These are phyloP conservation scores for Sporothrix curviconia DNA, from an alignment of 2,329 filamentous ascomycete genomes.

Conservation along the genomic window DNA sequence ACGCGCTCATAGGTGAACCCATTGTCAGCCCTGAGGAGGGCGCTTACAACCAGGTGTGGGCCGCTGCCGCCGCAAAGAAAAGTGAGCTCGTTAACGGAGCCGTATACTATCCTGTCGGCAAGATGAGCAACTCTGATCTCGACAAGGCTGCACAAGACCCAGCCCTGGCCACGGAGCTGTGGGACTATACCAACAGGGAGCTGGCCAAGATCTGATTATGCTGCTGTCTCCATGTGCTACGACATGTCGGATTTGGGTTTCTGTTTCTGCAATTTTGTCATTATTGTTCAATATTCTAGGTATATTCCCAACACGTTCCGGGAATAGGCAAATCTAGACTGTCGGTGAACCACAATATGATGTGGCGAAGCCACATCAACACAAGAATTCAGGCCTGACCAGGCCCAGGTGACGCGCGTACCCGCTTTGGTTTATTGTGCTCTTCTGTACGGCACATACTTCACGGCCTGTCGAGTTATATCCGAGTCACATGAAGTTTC, in stretches of 20 bases:
- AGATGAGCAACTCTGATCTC: constrained; percentile 19
- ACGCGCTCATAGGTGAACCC: constrained; percentile 13
- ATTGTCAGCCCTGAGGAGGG: constrained; percentile 29
- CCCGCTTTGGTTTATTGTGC: background rate
- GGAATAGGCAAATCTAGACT: background rate
- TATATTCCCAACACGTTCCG: background rate
- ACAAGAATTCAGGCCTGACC: background rate
- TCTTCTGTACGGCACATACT: background rate
- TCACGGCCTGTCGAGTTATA: no score
- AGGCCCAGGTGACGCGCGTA: background rate
- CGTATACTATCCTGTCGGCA: constrained; percentile 33
- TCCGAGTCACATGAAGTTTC: no score
- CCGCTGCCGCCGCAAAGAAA: constrained; percentile 25
- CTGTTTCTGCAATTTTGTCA: background rate
- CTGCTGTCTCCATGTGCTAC: no score
- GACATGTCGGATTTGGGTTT: background rate
- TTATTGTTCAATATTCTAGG: background rate
- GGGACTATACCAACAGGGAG: constrained; percentile 31
- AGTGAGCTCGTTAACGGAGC: constrained; percentile 28
- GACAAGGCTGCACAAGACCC: constrained; percentile 24
- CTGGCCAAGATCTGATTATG: constrained; percentile 21
- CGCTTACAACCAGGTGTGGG: constrained; percentile 36
- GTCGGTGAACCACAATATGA: background rate
- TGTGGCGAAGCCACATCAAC: background rate
- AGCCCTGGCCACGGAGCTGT: constrained; percentile 28